Evolutionary conservation across 2,329 filamentous ascomycete species (phyloP).

Genomic region (Fusarium mexicanum): DNA sequence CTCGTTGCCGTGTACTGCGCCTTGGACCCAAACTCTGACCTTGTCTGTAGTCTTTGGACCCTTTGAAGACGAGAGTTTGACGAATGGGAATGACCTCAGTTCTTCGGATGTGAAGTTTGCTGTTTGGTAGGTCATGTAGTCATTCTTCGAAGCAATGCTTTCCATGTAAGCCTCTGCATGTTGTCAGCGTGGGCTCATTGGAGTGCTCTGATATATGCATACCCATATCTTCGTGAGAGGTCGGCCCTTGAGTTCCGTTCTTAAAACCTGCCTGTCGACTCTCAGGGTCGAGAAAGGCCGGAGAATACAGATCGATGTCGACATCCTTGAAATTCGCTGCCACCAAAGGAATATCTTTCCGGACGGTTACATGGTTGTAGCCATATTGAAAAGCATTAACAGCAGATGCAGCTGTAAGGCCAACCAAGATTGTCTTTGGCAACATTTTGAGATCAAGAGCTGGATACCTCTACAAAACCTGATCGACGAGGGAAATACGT

Average conservation of each 20-base stretch:
- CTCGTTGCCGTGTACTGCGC: conserved; percentile 48
- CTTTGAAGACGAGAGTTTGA: conserved; percentile 13
- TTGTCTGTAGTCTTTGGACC: conserved; percentile 26
- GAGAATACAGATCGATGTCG: conserved; percentile 17
- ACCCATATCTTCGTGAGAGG: conserved; percentile 29
- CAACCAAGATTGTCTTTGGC: background rate
- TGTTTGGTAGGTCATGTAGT: conserved; percentile 23
- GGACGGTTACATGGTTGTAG: conserved; percentile 17
- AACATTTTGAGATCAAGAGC: background rate
- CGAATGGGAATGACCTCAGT: conserved; percentile 29
- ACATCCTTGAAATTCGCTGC: conserved; percentile 33
- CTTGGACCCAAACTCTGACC: conserved; percentile 47
- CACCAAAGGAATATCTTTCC: conserved; percentile 4
- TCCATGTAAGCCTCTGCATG: conserved; percentile 13
- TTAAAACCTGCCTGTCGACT: conserved; percentile 11
- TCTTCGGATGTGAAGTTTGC: conserved; percentile 34
- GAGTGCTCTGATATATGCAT: background rate
- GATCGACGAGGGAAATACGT: background rate
- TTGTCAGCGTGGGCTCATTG: background rate
- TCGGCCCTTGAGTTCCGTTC: conserved; percentile 31
- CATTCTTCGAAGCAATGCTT: conserved; percentile 12
- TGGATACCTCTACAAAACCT: accelerated
- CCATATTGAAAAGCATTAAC: conserved; percentile 25
- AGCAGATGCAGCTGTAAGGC: conserved; percentile 6
- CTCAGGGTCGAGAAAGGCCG: conserved; percentile 1